Percentiles rank a stretch among this genome's conserved stretches.
These are phyloP conservation scores for Cyberlindnera xishuangbannaensis DNA, from an alignment of 805 yeast genomes.

Conservation along the genomic window DNA sequence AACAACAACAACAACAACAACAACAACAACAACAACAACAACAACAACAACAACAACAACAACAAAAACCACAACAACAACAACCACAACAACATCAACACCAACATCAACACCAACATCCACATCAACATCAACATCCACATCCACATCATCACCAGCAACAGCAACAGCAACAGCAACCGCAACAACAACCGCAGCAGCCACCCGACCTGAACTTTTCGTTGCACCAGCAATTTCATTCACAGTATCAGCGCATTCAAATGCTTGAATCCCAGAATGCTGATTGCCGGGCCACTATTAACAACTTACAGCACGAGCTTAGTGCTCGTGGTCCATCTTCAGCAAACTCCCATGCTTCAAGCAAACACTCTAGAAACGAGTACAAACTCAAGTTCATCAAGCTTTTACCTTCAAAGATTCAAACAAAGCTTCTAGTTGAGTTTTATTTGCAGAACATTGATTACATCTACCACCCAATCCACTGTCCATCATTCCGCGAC, in stretches of 20 bases:
- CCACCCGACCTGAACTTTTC: constrained; percentile 5
- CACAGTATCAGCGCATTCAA: constrained; percentile 14
- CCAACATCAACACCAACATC: too few relatives aligned
- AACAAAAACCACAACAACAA: too few relatives aligned
- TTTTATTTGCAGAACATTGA: constrained; percentile 25
- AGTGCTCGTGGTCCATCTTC: not conserved
- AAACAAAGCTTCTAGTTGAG: constrained; percentile 22
- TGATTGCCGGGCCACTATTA: constrained; percentile 6
- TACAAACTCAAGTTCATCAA: constrained; percentile 17
- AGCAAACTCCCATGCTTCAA: not conserved
- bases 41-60: too few relatives aligned
- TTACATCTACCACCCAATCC: constrained; percentile 27
- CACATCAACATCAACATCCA: too few relatives aligned
- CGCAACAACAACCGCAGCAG: constrained; percentile 11
- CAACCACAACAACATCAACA: too few relatives aligned
- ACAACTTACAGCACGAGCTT: constrained; percentile 10
- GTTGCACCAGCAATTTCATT: constrained; percentile 14
- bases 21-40: too few relatives aligned
- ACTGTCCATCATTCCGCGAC: constrained; percentile 23
- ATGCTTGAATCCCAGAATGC: constrained; percentile 14
- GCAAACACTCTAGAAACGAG: constrained; percentile 8
- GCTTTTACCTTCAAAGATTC: constrained; percentile 21
- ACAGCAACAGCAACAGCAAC: constrained; percentile 7
- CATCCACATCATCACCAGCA: constrained; percentile 2
- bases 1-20: too few relatives aligned